phyloP scores from a whole-genome alignment of 1,284 basidiomycete genomes.

The Pseudozyma thailandica region DNA sequence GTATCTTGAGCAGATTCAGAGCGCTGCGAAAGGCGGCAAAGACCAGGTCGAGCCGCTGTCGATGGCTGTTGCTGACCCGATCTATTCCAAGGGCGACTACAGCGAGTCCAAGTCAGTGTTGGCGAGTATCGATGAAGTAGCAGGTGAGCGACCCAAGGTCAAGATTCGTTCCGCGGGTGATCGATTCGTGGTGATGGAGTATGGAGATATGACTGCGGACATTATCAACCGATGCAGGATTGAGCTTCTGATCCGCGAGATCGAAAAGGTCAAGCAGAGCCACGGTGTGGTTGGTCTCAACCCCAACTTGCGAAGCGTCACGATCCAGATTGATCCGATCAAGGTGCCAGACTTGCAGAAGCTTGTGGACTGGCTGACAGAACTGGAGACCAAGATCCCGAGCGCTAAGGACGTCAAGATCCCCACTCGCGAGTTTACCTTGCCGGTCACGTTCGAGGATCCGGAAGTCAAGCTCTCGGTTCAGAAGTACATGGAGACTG shows the following conservation, averaged over 20 bases:
- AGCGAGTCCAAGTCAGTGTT: slow-evolving; percentile 10
- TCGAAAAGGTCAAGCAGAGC: slow-evolving; percentile 69
- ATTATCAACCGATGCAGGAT: slow-evolving; percentile 70
- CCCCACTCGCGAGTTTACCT: slow-evolving; percentile 51
- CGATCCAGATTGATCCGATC: slow-evolving; percentile 73
- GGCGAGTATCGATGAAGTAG: slow-evolving; percentile 11
- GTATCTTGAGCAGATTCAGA: slow-evolving; percentile 10
- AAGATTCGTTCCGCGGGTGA: slow-evolving; percentile 36
- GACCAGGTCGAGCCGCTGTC: slow-evolving; percentile 8
- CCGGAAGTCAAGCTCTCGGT: slow-evolving; percentile 74
- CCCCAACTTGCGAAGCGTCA: slow-evolving; percentile 27
- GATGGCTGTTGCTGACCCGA: slow-evolving; percentile 2
- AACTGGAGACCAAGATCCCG: slow-evolving; percentile 70
- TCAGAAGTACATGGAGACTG: slow-evolving; percentile 73
- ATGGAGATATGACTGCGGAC: slow-evolving; percentile 39
- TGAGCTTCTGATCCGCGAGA: slow-evolving; percentile 70
- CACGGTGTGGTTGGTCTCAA: slow-evolving; percentile 45
- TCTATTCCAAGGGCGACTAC: slow-evolving; percentile 12
- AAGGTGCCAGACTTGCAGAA: slow-evolving; percentile 69
- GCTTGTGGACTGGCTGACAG: slow-evolving; percentile 70
- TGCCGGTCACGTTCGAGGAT: slow-evolving; percentile 77
- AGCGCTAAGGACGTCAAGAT: slow-evolving; percentile 69
- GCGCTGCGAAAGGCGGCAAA: background rate
- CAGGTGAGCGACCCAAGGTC: slow-evolving; percentile 15
- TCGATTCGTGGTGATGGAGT: slow-evolving; percentile 25